These are phyloP conservation scores for Citrullus amarus DNA, from an alignment of 306 rosid species.

Conservation along the genomic window DNA sequence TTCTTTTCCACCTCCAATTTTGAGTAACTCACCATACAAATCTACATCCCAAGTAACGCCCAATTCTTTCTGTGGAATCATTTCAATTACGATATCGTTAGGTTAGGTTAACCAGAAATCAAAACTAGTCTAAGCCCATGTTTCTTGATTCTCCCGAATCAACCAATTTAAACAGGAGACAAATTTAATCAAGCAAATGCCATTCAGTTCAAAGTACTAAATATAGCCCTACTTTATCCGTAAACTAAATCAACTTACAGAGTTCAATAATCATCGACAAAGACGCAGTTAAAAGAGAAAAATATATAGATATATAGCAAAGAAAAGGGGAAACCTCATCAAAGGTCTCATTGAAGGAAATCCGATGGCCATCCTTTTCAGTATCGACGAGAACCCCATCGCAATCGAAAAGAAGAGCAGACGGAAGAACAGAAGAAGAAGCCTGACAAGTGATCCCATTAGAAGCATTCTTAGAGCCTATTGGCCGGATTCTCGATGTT, in stretches of 20 bases:
- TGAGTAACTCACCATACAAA: conserved; percentile 86
- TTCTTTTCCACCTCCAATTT: conserved; percentile 99
- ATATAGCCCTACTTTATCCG: not conserved
- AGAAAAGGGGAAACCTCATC: conserved; percentile 35
- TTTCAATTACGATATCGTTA: not conserved
- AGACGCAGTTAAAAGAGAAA: not conserved
- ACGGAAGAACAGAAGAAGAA: conserved; percentile 54
- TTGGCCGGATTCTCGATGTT: conserved; percentile 7
- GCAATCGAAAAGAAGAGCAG: conserved; percentile 91
- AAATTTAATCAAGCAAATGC: not conserved
- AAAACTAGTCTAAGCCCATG: not conserved
- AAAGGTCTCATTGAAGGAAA: conserved; percentile 88
- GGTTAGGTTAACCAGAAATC: not conserved
- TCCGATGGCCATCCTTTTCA: conserved; percentile 92
- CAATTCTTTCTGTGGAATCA: conserved; percentile 55
- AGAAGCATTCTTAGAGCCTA: conserved; percentile 9
- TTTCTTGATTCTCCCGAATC: not conserved
- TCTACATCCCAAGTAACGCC: conserved; percentile 93
- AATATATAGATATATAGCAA: not conserved
- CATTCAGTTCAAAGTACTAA: not conserved
- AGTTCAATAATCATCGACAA: not conserved
- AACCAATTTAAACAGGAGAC: not conserved
- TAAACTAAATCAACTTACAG: not conserved
- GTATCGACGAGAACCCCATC: conserved; percentile 97
- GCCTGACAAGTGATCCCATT: conserved; percentile 42